phyloP scores from a whole-genome alignment of 345 rosid species.

The Eucalyptus viminalis region DNA sequence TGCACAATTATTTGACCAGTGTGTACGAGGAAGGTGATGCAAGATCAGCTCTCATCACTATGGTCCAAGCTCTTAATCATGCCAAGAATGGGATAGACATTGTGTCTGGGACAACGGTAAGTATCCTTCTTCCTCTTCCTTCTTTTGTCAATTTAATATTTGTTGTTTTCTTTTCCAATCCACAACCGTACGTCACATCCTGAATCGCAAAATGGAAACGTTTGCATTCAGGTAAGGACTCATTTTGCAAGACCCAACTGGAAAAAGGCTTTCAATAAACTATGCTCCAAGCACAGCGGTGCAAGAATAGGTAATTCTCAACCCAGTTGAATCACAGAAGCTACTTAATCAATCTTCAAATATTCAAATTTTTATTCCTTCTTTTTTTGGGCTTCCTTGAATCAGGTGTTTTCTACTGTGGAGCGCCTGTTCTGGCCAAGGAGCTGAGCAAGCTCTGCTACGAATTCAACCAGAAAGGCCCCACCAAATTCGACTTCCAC shows the following conservation, averaged over 20 bases:
- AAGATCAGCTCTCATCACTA: constrained; percentile 94
- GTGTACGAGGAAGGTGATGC: constrained; percentile 99
- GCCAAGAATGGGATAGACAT: constrained; percentile 97
- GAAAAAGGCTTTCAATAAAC: constrained; percentile 79
- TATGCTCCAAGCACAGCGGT: constrained; percentile 79
- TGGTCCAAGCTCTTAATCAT: constrained; percentile 97
- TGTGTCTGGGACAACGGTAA: constrained; percentile 92
- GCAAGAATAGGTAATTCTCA: constrained; percentile 62
- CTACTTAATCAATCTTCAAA: background rate
- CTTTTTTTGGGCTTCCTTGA: background rate
- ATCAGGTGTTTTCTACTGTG: constrained; percentile 98
- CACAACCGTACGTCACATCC: background rate
- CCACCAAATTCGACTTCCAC: constrained; percentile 95
- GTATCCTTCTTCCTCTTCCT: background rate
- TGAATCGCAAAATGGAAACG: background rate
- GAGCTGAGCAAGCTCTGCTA: constrained; percentile 86
- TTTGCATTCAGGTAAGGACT: constrained; percentile 56
- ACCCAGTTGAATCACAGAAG: background rate
- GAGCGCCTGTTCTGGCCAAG: constrained; percentile 85
- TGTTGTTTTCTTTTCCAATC: background rate
- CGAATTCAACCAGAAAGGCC: constrained; percentile 87
- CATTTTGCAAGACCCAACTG: constrained; percentile 98
- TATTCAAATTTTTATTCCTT: background rate
- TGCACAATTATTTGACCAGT: constrained; percentile 98
- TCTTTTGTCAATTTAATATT: background rate